These are phyloP conservation scores for Parathielavia appendiculata DNA, from an alignment of 495 filamentous ascomycete species.

Conservation along the genomic window DNA sequence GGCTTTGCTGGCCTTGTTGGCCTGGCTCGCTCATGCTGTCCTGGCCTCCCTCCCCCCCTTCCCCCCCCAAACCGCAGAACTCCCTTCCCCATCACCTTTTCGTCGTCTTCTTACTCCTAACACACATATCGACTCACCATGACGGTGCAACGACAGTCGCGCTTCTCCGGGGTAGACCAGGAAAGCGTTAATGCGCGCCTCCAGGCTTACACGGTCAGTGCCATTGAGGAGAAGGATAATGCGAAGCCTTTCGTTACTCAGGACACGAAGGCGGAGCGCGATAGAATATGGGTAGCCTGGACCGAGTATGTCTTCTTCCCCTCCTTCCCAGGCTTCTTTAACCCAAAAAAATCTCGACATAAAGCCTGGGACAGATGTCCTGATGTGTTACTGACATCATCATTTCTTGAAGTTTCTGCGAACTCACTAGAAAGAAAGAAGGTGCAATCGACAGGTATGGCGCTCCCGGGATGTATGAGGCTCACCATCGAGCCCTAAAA, in stretches of 20 bases:
- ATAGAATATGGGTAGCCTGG: constrained; percentile 11
- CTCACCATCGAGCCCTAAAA: constrained; percentile 7
- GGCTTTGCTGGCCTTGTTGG: too few relatives aligned
- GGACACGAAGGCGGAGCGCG: neutral
- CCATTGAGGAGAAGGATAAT: constrained; percentile 8
- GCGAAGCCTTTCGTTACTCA: constrained; percentile 9
- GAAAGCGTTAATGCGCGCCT: constrained; percentile 7
- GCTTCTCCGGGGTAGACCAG: constrained; percentile 8
- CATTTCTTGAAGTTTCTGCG: constrained; percentile 6
- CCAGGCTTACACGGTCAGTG: constrained; percentile 1
- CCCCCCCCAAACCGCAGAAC: neutral
- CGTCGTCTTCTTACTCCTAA: constrained; percentile 7
- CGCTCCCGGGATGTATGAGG: neutral
- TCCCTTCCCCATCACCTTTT: constrained; percentile 1
- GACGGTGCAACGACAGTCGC: constrained; percentile 7
- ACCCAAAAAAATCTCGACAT: constrained; percentile 7
- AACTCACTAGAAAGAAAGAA: constrained; percentile 1
- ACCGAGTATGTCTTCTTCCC: constrained; percentile 11
- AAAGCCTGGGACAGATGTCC: constrained; percentile 4
- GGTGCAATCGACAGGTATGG: constrained; percentile 3
- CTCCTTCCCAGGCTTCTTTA: constrained; percentile 2
- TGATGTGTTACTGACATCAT: constrained; percentile 7
- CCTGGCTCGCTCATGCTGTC: constrained; percentile 4
- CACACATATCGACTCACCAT: constrained; percentile 4
- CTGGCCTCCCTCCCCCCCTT: constrained; percentile 7